These are phyloP conservation scores for Crithidia mellificae DNA, from an alignment of 208 protist genomes.

Conservation along the genomic window DNA sequence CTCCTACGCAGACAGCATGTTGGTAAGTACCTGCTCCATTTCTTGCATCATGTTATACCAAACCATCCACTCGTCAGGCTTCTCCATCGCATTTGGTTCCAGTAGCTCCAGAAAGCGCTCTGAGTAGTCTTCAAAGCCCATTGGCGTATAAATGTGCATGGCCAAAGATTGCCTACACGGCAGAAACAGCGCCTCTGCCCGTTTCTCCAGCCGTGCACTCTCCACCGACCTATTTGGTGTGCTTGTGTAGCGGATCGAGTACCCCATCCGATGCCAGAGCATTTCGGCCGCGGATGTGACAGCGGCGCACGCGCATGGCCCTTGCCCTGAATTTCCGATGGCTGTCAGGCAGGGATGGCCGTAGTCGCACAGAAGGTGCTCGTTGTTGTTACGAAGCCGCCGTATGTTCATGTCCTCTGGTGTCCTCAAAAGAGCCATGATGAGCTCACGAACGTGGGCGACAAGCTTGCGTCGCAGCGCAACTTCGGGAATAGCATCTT, in stretches of 20 bases:
- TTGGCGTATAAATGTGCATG: constrained; percentile 41
- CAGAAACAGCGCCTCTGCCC: constrained; percentile 33
- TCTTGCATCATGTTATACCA: constrained; percentile 69
- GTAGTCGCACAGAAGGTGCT: constrained; percentile 64
- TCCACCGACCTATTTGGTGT: constrained; percentile 28
- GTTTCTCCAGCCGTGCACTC: constrained; percentile 11
- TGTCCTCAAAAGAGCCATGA: constrained; percentile 49
- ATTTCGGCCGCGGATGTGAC: constrained; percentile 43
- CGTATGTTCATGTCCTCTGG: constrained; percentile 84
- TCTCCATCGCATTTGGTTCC: constrained; percentile 66
- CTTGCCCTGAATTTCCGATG: not conserved
- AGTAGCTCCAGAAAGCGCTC: constrained; percentile 74
- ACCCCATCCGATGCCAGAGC: constrained; percentile 74
- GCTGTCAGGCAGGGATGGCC: constrained; percentile 52
- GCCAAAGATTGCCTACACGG: constrained; percentile 62
- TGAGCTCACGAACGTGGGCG: constrained; percentile 39
- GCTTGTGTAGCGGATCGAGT: constrained; percentile 66
- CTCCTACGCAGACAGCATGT: not conserved
- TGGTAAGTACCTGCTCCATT: constrained; percentile 32
- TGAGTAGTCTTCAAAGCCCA: constrained; percentile 82
- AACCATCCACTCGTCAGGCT: constrained; percentile 69
- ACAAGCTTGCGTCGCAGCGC: constrained; percentile 25
- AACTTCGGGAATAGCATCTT: constrained; percentile 25
- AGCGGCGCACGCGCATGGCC: constrained; percentile 27
- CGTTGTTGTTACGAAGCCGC: constrained; percentile 74